Base-by-base conservation (phyloP, 208 protist genomes). In the Crithidia fasciculata region DNA sequence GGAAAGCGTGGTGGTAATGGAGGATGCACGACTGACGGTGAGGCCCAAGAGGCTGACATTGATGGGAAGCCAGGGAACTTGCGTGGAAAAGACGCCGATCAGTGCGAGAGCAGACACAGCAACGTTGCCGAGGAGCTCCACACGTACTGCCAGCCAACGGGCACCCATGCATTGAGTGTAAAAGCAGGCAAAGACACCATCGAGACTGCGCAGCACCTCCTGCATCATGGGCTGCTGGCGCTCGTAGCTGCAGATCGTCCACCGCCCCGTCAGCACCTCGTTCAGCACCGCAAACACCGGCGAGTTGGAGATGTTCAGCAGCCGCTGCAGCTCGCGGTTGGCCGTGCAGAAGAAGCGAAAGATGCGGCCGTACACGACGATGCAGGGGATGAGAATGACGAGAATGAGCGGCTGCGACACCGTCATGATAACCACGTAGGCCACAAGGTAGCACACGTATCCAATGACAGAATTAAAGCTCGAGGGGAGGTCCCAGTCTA, bases 191-290 rank as follows among this genome's bases (percentile, higher is more conserved):
- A 77, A 89, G 5, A 88, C 70, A 40, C 64, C 66, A 72, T 92
- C 88, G 44, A 92, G 72, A 15, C 78, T 78, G 8, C 57, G 47
- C 40, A 86, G 62, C 52, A 82, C 83, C 45, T 82, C 59, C 18
- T 47, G 43, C 57, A 92, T 67, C 52, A 90, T 74, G 61, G 7
- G 15, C 66, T 96, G 97, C 44, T 95, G 79, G 10, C 83, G 12
- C 73, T 96, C 85, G 59, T 98, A 98, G 7, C 94, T 84, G 43
- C 77, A 63, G 65, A 99, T 98, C 8, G 88, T 97, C 4, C 74
- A 57, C 2, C 64, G 72, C 0, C 69, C 69, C 13, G 69, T 58
- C 8, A 73, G 69, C 3, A 96, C 96, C 66, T 99, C 97, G 41
- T 67, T 76, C 43, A 99, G 70, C 56, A 79, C 82, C 37, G 75